Evolutionary conservation across 768 basidiomycete species (phyloP), one percentile per base, ranked within the genome.

Genomic region (Lactarius deliciosus): DNA sequence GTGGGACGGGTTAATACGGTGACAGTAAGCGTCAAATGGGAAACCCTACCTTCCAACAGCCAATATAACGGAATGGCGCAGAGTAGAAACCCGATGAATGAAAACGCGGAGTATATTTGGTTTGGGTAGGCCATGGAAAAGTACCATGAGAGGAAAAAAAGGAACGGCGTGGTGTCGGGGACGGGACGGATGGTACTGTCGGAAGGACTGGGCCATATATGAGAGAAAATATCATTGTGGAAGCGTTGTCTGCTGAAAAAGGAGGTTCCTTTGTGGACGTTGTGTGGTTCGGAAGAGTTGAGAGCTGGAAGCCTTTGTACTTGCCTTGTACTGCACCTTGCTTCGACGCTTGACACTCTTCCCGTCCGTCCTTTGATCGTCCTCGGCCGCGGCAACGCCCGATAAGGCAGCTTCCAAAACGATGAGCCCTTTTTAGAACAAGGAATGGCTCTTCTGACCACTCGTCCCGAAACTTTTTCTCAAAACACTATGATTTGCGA

Each of bases 61-160:
- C 83, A 85, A 20, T 81, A 80, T 32, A 84, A 75, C 9, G 86
- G 85, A 63, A 86, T 76, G 61, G 76, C 71, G 10, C 83, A 80
- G n/a, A 86, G 73, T 65, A 84, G 57, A 64, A 83, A 80, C 9
- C 79, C 76, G 60, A 84, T 76, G 75, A 83, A 83, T 40, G 83
- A 70, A 61, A 77, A 74, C 10, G 74, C 74, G 54, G 76, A 74
- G 61, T 75, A 75, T n/a, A 76, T 61, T 45, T 65, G 43, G 43
- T 71, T 72, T 1, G 72, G 59, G 57, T 60, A 58, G 34, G 61
- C 10, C 65, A 66, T 66, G 6, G 43, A 8, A 13, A 25, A 25
- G 25, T 53, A 53, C 50, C 22, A 18, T 4, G 38, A 20, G 18
- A 8, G 28, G 28, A 15, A 16, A 20, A 15, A 10, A 54, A 18